Conservation (phyloP, 257 asterid genomes). For the Oldenlandia corymbosa region DNA sequence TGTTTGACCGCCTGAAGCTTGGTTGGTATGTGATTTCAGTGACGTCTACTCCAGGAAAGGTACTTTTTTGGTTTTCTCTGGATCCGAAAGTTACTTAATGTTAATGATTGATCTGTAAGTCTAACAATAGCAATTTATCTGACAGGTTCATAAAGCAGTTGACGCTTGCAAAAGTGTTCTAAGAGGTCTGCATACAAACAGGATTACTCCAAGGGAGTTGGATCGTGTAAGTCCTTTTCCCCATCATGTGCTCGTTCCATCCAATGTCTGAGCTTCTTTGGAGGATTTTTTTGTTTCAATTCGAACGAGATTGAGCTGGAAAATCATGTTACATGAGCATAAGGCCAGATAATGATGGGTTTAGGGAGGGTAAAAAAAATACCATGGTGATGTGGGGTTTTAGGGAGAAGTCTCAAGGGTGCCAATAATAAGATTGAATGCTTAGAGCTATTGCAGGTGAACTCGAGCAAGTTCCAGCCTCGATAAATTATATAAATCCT, state of each 20-base stretch:
- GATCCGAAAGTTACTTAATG: background rate
- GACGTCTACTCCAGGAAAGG: conserved; percentile 98
- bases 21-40: conserved; percentile 99
- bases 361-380: background rate
- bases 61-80: conserved; percentile 19
- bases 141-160: conserved; percentile 97
- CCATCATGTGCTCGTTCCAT: conserved; percentile 13
- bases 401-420: background rate
- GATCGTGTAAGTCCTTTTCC: conserved; percentile 72
- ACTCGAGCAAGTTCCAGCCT: background rate
- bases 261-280: background rate
- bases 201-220: conserved; percentile 85
- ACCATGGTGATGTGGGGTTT: background rate
- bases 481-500: background rate
- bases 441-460: background rate
- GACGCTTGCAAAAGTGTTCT: conserved; percentile 99
- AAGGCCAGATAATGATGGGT: background rate
- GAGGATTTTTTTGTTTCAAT: background rate
- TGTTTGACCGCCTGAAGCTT: conserved; percentile 91
- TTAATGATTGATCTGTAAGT: conserved; percentile 14
- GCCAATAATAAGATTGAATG: background rate
- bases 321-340: background rate
- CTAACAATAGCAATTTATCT: conserved; percentile 19
- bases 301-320: background rate
- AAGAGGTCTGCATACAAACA: conserved; percentile 72